A percentile compares a stretch with the other conserved stretches of the same genome.
Evolutionary conservation across 441 rosid species (phyloP).

Genomic region (Pelargonium myrrhifolium): DNA sequence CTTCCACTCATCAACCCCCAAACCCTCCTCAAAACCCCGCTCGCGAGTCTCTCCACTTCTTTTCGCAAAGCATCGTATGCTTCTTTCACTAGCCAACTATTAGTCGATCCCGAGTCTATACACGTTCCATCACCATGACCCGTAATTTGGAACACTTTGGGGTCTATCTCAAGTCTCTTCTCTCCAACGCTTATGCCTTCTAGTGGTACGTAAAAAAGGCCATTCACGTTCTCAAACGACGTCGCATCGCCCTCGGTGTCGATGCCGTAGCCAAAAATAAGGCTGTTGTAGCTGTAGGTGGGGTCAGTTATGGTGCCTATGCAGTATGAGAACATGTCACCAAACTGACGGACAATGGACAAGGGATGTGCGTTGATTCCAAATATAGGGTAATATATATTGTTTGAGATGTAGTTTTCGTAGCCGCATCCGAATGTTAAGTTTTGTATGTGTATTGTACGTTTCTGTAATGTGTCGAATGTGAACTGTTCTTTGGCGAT

Average conservation of each 20-base stretch:
- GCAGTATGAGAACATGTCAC: slow-evolving; percentile 45
- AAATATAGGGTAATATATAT: slow-evolving; percentile 21
- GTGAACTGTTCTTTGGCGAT: slow-evolving; percentile 33
- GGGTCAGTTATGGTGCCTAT: slow-evolving; percentile 37
- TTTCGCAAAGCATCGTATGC: slow-evolving; percentile 17
- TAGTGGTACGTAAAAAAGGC: slow-evolving; percentile 34
- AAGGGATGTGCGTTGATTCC: slow-evolving; percentile 37
- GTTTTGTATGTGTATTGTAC: slow-evolving; percentile 10
- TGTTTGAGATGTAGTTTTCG: neutral
- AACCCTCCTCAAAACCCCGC: neutral
- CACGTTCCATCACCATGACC: neutral
- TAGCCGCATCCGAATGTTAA: slow-evolving; percentile 41
- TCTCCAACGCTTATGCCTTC: slow-evolving; percentile 43
- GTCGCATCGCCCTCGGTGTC: slow-evolving; percentile 40
- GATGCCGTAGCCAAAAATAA: slow-evolving; percentile 36
- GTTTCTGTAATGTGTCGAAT: slow-evolving; percentile 36
- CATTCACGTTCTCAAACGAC: slow-evolving; percentile 27
- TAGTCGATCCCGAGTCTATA: slow-evolving; percentile 26
- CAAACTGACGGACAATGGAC: slow-evolving; percentile 27
- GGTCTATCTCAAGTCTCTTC: slow-evolving; percentile 33
- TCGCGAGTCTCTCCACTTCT: slow-evolving; percentile 22
- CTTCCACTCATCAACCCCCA: too few relatives aligned
- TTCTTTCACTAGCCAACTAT: slow-evolving; percentile 24
- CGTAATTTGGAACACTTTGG: slow-evolving; percentile 20
- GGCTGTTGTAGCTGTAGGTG: slow-evolving; percentile 25